Percentiles rank a stretch among this genome's conserved stretches.
Evolutionary conservation across 768 basidiomycete species (phyloP).

Genomic region (Hydnomerulius pinastri): DNA sequence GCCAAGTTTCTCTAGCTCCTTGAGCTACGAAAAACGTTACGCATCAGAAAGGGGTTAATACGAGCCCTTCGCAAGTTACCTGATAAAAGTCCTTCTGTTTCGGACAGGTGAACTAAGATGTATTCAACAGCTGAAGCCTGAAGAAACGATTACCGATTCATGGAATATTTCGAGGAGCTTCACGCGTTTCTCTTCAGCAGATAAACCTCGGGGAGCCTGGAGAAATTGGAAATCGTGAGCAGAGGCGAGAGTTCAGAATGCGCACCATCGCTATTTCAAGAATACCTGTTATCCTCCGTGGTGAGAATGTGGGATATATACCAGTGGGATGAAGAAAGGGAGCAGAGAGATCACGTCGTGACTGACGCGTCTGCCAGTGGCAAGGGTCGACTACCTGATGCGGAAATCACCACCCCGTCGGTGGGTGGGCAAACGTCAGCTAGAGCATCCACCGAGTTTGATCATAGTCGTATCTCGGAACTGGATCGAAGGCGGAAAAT

Average conservation of each 20-base stretch:
- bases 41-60: background rate
- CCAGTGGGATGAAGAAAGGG: too few relatives aligned
- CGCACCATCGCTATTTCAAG: conserved; percentile 26
- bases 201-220: conserved; percentile 81
- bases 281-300: too few relatives aligned
- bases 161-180: conserved; percentile 93
- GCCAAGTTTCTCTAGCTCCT: conserved; percentile 89
- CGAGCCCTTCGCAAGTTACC: conserved; percentile 24
- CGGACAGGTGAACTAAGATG: conserved; percentile 1
- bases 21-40: conserved; percentile 51
- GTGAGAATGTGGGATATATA: too few relatives aligned
- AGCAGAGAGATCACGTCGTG: too few relatives aligned
- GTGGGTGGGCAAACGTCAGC: too few relatives aligned
- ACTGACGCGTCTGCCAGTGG: too few relatives aligned
- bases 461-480: too few relatives aligned
- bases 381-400: too few relatives aligned
- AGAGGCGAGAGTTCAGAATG: background rate
- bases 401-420: too few relatives aligned
- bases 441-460: too few relatives aligned
- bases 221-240: conserved; percentile 1
- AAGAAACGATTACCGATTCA: conserved; percentile 83
- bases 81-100: conserved; percentile 83
- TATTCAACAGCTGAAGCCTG: background rate
- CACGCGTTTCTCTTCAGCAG: conserved; percentile 86
- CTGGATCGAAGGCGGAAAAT: too few relatives aligned